Base-by-base conservation (phyloP, 2,329 filamentous ascomycete species). In the Pezicula carpinea region DNA sequence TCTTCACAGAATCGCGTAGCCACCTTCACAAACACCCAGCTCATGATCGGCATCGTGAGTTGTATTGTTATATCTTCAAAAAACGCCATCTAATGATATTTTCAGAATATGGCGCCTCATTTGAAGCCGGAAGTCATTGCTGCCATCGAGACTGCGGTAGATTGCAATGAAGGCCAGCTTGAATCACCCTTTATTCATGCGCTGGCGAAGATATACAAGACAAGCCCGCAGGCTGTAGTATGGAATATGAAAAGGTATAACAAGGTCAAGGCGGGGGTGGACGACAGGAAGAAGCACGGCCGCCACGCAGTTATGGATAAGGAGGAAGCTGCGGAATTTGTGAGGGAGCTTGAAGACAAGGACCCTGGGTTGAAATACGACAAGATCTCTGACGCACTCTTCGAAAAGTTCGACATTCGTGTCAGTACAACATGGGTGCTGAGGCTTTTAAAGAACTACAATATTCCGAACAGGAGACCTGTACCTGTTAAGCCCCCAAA, bases 131-230 rank as follows among this genome's bases (percentile, higher is more conserved):
- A 50, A 31, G 43, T 50, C 13, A 40, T 47, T 18, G 26, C 48
- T 6, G 48, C 47, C 21, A 49, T 46, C 14, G 47, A 49, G 21
- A 46, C 43, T 5, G 43, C 43, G 13, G 39, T 49, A 13, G 43
- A 49, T 21, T 10, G 42, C 18, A 49, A 46, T 33, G 29, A 46
- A 21, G 48, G 48, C 7, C 33, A 39, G 11, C 43, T 49, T 33
- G 48, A 50, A 38, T 50, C 48, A 15, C 43, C 43, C 15, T 44
- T 39, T 29, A 50, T 50, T 14, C 48, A 46, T 36, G 46, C 40
- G 3, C 39, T 44, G 7, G 44, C 39, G 3, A 46, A 43, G 26
- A 50, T 50, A 31, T 50, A 49, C 33, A 50, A 50, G 39, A 46
- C 47, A n/a, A 46, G 43, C 23, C 43, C 43, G 4, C 47, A 46